Base-by-base conservation (phyloP, 768 basidiomycete genomes). In the Solioccasus polychromus region DNA sequence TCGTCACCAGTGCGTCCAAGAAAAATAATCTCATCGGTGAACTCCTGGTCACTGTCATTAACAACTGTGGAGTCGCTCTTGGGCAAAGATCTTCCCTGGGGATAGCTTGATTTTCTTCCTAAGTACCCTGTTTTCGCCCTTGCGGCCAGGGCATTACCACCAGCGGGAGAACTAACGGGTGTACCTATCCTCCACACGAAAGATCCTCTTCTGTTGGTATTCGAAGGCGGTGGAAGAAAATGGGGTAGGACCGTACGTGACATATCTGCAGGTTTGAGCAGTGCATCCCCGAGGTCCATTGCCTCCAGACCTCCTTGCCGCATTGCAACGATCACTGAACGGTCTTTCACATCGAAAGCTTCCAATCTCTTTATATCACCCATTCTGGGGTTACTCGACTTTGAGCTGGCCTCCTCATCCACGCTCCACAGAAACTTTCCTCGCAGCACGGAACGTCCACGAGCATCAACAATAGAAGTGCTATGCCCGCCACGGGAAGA, bases 401-500 rank as follows among this genome's bases (percentile, higher is more conserved):
- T 71, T 3, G 68, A 56, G 18, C 73, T 71, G 12, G 72, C 68
- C 18, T 69, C 68, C 11, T 80, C 80, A 39, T 90, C 88, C 1
- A 71, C 61, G 46, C 83, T 91, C 90, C 90, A 92, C 46, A 86
- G 15, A 52, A 92, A 83, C 41, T 83, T 79, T 28, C 84, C 83
- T 53, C 91, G 87, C 10, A 92, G 74, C 9, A 92, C 90, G 11
- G 90, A 88, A 43, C 88, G 71, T 32, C 90, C 90, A 17, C 88
- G 79, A n/a, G 83, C 79, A 59, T 92, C 90, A 15, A 92, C 90
- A 42, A 92, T 88, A 5, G 86, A 74, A 0, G 90, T 92, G 56
- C 89, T 92, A 57, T 91, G 88, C 1, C 90, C 90, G 18, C 90
- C 90, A n/a, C 90, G 82, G 9, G 88, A 86, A 9, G 89, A 90